Conservation (phyloP, 2,329 filamentous ascomycete genomes). For the Colletotrichum tropicale region DNA sequence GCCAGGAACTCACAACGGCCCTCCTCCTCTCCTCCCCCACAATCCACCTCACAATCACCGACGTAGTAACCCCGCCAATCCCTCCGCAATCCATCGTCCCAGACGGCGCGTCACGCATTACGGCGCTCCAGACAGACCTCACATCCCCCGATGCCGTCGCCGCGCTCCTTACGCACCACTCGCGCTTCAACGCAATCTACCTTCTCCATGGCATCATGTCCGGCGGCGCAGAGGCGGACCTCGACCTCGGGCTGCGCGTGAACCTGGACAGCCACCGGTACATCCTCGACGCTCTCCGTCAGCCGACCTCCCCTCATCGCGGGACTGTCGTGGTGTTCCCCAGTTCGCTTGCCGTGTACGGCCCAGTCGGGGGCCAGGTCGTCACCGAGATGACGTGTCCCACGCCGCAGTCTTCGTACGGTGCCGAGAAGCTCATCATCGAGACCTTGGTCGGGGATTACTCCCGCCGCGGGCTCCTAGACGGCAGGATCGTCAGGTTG, state of each 20-base stretch:
- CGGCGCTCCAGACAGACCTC: constrained; percentile 32
- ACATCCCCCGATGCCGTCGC: constrained; percentile 34
- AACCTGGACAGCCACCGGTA: constrained; percentile 62
- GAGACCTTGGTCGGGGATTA: constrained; percentile 62
- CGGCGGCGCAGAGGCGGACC: constrained; percentile 62
- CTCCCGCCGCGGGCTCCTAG: constrained; percentile 56
- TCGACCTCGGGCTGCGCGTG: constrained; percentile 58
- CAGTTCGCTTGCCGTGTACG: constrained; percentile 65
- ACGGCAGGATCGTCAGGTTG: constrained; percentile 60
- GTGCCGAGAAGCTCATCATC: constrained; percentile 65
- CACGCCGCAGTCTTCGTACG: constrained; percentile 63
- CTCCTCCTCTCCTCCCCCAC: constrained; percentile 47
- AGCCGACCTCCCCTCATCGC: constrained; percentile 32
- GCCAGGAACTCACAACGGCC: constrained; percentile 62
- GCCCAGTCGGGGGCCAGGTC: constrained; percentile 41
- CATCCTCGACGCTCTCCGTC: constrained; percentile 56
- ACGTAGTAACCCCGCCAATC: constrained; percentile 57
- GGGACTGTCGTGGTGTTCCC: constrained; percentile 62
- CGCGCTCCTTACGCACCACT: constrained; percentile 28
- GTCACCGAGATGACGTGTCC: constrained; percentile 46
- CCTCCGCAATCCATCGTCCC: constrained; percentile 38
- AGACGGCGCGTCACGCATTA: constrained; percentile 23
- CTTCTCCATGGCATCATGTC: constrained; percentile 71
- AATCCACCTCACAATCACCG: constrained; percentile 57
- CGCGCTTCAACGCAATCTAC: constrained; percentile 51